These are phyloP conservation scores for Xylariaceae sp. DNA, from an alignment of 2,329 filamentous ascomycete species.

Conservation along the genomic window DNA sequence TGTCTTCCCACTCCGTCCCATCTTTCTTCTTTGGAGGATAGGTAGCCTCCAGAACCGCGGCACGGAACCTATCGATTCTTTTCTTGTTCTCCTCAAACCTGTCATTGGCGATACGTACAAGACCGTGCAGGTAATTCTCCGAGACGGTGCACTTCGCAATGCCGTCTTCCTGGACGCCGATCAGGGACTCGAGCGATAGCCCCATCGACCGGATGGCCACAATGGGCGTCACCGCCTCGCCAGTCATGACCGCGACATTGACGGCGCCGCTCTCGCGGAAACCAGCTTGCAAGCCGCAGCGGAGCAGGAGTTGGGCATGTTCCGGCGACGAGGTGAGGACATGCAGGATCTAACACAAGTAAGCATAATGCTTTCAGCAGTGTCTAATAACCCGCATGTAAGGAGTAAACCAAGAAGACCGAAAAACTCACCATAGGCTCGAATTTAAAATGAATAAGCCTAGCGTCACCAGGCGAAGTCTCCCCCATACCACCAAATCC, in stretches of 20 bases:
- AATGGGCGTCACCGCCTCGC: constrained; percentile 55
- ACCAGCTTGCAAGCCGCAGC: constrained; percentile 72
- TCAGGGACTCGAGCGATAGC: constrained; percentile 73
- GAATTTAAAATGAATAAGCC: constrained; percentile 80
- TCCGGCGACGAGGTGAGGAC: constrained; percentile 70
- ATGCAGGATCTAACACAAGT: constrained; percentile 69
- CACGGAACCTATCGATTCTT: constrained; percentile 62
- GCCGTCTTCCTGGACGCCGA: constrained; percentile 55
- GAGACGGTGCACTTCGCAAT: constrained; percentile 51
- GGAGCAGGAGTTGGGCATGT: constrained; percentile 71
- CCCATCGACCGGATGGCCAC: constrained; percentile 84
- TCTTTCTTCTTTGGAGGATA: constrained; percentile 30
- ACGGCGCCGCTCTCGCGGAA: constrained; percentile 89
- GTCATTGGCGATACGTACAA: constrained; percentile 69
- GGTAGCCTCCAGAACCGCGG: constrained; percentile 42
- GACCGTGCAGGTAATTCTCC: constrained; percentile 60
- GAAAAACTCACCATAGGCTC: constrained; percentile 75
- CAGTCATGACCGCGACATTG: constrained; percentile 47
- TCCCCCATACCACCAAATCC: constrained; percentile 25
- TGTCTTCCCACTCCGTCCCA: constrained; percentile 53
- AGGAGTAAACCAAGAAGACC: background rate
- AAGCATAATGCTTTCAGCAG: background rate
- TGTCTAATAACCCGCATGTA: background rate
- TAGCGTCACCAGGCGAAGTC: constrained; percentile 33
- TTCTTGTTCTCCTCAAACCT: constrained; percentile 66